Base-by-base conservation (phyloP, 2,329 filamentous ascomycete genomes). In the Tolypocladium ophioglossoides region DNA sequence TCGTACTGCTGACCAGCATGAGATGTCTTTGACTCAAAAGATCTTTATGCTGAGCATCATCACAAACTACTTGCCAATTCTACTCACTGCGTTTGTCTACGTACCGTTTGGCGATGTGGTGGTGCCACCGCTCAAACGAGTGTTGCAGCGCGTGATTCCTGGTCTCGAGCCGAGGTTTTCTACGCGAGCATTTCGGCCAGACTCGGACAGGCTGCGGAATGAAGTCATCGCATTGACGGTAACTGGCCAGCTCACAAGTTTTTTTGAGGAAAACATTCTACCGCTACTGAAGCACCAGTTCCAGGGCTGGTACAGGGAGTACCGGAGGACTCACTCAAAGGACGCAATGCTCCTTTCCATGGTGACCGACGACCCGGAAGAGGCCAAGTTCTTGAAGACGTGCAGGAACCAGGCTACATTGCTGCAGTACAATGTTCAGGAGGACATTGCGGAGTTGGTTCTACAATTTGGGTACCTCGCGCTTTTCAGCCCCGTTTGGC, bases 21-120 rank as follows among this genome's bases (percentile, higher is more conserved):
- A 89, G 57, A 78, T 82, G 56, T 84, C 86, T 0, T 75, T 87
- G 59, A 87, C 85, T 0, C 80, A 85, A 57, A 91, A 91, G 74
- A 79, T 86, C 9, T 90, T 91, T 56, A 76, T 89, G 37, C 78
- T 91, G 64, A 88, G 87, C 73, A 89, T 90, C 72, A 88, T 91
- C 68, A 89, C 86, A 14, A 87, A 87, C 4, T 91, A 91, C 64
- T 75, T 90, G 1, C 86, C 86, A 0, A 86, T 89, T 48, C 78
- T 90, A 57, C 73, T 91, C 8, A 91, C 86, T 0, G 87, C 87
- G 0, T 91, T 91, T 62, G 79, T 91, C 52, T 91, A 91, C 63
- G 84, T 91, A 2, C 87, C 87, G 0, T 88, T 89, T 58, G 86
- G 85, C 32, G 77, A 78, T 47, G 68, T 80, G 20, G 79, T 90